These are phyloP conservation scores for Coniosporium tulheliwenetii DNA, from an alignment of 2,329 filamentous ascomycete species.

Conservation along the genomic window DNA sequence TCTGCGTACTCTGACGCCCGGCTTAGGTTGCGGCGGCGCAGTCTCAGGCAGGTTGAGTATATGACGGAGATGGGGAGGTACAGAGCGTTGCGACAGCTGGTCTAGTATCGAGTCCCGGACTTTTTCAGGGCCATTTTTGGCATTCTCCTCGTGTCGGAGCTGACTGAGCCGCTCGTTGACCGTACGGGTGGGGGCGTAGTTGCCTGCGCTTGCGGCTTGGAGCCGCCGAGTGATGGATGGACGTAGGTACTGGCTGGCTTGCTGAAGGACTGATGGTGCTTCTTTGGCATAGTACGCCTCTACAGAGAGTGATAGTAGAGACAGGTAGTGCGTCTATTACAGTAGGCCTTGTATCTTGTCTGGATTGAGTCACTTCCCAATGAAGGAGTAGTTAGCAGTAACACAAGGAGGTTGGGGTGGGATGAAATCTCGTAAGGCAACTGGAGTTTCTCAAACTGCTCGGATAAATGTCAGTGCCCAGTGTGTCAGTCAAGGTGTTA, in stretches of 20 bases:
- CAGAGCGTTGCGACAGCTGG: constrained; percentile 21
- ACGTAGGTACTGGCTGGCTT: constrained; percentile 23
- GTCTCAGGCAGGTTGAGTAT: constrained; percentile 29
- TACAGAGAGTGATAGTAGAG: neutral
- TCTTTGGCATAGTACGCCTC: constrained; percentile 28
- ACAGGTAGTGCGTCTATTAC: too few species aligned
- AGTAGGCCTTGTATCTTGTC: too few species aligned
- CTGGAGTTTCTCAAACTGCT: too few species aligned
- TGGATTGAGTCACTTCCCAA: too few species aligned
- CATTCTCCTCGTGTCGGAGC: constrained; percentile 26
- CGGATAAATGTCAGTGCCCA: too few species aligned
- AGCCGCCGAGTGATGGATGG: constrained; percentile 17
- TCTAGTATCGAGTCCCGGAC: constrained; percentile 2
- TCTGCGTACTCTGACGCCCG: constrained; percentile 17
- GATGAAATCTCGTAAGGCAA: too few species aligned
- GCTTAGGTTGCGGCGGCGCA: constrained; percentile 28
- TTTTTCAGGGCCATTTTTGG: constrained; percentile 25
- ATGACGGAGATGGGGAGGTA: constrained; percentile 27
- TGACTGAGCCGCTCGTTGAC: constrained; percentile 33
- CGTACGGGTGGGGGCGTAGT: constrained; percentile 12
- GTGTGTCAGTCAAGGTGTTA: too few species aligned
- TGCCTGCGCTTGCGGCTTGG: constrained; percentile 8
- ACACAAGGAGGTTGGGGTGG: too few species aligned
- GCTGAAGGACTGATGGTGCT: constrained; percentile 25
- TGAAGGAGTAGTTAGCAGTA: too few species aligned